Base-by-base conservation (phyloP, 345 rosid genomes). In the Combretum micranthum region DNA sequence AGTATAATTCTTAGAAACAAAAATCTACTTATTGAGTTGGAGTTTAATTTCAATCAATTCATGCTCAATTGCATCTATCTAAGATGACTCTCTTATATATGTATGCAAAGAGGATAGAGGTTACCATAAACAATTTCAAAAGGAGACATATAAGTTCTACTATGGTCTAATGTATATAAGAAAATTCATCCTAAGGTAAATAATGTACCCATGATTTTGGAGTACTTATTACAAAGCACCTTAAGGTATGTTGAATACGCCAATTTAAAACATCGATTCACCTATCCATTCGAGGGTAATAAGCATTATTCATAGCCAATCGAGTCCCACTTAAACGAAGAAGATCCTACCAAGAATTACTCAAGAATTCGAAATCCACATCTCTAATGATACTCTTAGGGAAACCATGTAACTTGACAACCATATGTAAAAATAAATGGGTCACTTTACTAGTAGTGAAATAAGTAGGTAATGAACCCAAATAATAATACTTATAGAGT, bases 401-500 rank as follows among this genome's bases (percentile, higher is more conserved):
- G 10, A 48, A 12, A 1, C 64, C 64, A 45, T 52, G 59, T 9
- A 66, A 13, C 4, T 59, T 44, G 37, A 46, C 44, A 13, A 66
- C 20, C 2, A 22, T 14, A 2, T 59, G 54, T 15, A 66, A 14
- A 48, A 52, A 66, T 0, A 46, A 4, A 2, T 53, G 45, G 13
- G 64, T 43, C 2, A 66, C 55, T 1, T 10, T 3, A 0, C 12
- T 8, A 2, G 55, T 64, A 0, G 60, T n/a, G 53, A 52, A 52
- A 2, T 64, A 64, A 15, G 52, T 64, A 0, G 47, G 0, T 0
- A 66, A 3, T 0, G 55, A n/a, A 0, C 52, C 19, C 14, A 66
- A 66, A 32, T 66, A 55, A 1, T 58, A 56, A 46, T 52, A 66
- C 20, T 59, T 66, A 13, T 25, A 44, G 15, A 66, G 18, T 1